A percentile compares a stretch with the other conserved stretches of the same genome.
Evolutionary conservation across 257 asterid genomes (phyloP).

Genomic region (Rauvolfia tetraphylla): DNA sequence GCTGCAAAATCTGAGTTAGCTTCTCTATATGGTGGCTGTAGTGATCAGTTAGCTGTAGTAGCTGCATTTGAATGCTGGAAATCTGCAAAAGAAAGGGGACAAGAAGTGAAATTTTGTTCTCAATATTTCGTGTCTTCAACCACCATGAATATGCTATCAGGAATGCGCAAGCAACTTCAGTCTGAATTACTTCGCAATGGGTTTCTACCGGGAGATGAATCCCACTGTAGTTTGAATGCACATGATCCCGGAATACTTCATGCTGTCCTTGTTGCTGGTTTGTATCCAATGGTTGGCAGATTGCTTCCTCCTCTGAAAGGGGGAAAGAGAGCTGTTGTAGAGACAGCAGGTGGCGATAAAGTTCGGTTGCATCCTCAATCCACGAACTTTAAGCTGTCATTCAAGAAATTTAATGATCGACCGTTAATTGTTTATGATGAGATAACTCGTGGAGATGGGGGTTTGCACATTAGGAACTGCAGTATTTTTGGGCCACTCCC

Average conservation of each 20-base stretch:
- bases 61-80: constrained; percentile 93
- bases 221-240: constrained; percentile 59
- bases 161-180: constrained; percentile 68
- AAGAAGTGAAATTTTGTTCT: constrained; percentile 57
- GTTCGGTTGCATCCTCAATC: constrained; percentile 71
- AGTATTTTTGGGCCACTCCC: constrained; percentile 72
- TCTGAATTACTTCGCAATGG: constrained; percentile 53
- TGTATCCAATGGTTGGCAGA: constrained; percentile 87
- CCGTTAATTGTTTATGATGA: constrained; percentile 73
- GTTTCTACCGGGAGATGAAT: constrained; percentile 51
- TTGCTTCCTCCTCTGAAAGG: constrained; percentile 40
- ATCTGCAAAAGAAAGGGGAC: constrained; percentile 55
- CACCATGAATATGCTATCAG: constrained; percentile 65
- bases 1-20: constrained; percentile 72
- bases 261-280: constrained; percentile 68
- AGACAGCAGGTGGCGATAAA: constrained; percentile 69
- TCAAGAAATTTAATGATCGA: constrained; percentile 21
- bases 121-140: constrained; percentile 56
- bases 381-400: constrained; percentile 40
- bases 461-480: constrained; percentile 60
- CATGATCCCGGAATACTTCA: constrained; percentile 79
- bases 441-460: constrained; percentile 82
- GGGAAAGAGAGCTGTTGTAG: constrained; percentile 44
- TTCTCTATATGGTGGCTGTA: constrained; percentile 65
- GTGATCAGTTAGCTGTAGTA: constrained; percentile 83